Conservation (phyloP, 305 asterid species). For the Fraxinus xanthoxyloides region DNA sequence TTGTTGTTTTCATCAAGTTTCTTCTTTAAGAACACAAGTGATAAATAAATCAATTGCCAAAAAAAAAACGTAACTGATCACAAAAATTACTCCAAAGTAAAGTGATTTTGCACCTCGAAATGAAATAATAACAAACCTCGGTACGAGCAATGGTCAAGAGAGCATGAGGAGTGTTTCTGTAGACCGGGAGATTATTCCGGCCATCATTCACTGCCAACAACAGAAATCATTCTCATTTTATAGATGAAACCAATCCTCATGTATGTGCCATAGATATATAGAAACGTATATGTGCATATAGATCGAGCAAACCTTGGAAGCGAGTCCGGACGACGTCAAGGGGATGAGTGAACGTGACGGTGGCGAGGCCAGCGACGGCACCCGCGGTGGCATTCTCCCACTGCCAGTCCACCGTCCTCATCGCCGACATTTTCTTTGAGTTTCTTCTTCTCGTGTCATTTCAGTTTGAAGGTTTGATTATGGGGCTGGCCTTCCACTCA, state of each 20-base stretch:
- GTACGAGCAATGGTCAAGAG: constrained; percentile 75
- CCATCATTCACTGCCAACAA: constrained; percentile 69
- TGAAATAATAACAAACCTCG: constrained; percentile 58
- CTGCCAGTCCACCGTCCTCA: constrained; percentile 67
- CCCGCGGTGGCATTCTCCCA: constrained; percentile 99
- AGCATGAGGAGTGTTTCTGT: constrained; percentile 84
- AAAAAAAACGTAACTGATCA: background rate
- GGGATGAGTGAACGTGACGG: constrained; percentile 79
- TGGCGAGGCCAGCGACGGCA: constrained; percentile 80
- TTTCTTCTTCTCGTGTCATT: constrained; percentile 7
- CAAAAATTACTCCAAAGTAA: background rate
- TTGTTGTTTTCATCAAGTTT: background rate
- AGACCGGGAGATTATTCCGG: constrained; percentile 58
- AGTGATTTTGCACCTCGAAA: background rate
- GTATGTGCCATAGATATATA: background rate
- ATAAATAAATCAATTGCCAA: background rate
- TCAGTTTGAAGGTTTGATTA: background rate
- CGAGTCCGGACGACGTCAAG: constrained; percentile 96
- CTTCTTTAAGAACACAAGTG: background rate
- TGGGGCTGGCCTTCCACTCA: background rate
- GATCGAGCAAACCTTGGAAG: constrained; percentile 62
- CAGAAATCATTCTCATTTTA: background rate
- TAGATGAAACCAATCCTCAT: background rate
- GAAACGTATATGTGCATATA: background rate
- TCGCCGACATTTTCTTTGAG: constrained; percentile 28